A percentile compares a stretch with the other conserved stretches of the same genome.
phyloP scores from a whole-genome alignment of 177 flowering plant genomes.

The Vitis hybrid region DNA sequence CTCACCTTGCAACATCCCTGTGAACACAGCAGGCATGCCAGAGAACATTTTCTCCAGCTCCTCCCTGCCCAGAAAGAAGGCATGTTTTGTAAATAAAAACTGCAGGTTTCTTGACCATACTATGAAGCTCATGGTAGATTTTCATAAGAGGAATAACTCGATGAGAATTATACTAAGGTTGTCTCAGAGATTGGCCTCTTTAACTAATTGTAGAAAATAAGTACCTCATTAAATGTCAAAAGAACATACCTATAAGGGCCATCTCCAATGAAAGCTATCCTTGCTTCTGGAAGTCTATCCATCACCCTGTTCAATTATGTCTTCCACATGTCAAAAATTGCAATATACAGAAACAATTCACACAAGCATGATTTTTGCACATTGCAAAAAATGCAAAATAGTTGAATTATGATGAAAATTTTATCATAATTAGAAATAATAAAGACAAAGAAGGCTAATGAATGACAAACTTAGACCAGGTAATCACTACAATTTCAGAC shows the following conservation, averaged over 20 bases:
- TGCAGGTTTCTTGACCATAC: background rate
- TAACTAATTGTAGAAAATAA: background rate
- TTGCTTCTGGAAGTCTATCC: constrained; percentile 86
- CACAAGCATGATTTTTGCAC: background rate
- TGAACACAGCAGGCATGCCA: constrained; percentile 96
- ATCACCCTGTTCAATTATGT: constrained; percentile 62
- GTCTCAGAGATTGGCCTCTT: no score
- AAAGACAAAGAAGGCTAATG: background rate
- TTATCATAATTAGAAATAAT: background rate
- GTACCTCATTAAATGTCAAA: constrained; percentile 3
- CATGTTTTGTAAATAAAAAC: background rate
- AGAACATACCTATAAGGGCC: constrained; percentile 85
- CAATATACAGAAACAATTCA: background rate
- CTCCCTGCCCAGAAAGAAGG: constrained; percentile 41
- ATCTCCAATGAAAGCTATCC: constrained; percentile 97
- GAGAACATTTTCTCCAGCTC: constrained; percentile 81
- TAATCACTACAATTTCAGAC: background rate
- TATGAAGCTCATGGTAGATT: background rate
- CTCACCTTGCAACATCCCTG: constrained; percentile 89
- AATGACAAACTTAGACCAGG: background rate
- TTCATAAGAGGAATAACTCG: background rate
- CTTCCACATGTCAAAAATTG: constrained; percentile 19
- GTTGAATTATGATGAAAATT: background rate
- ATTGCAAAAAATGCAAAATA: background rate
- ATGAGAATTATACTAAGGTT: no score